Base-by-base conservation (phyloP, 129 eudicot genomes). In the Flaveria sonorensis region DNA sequence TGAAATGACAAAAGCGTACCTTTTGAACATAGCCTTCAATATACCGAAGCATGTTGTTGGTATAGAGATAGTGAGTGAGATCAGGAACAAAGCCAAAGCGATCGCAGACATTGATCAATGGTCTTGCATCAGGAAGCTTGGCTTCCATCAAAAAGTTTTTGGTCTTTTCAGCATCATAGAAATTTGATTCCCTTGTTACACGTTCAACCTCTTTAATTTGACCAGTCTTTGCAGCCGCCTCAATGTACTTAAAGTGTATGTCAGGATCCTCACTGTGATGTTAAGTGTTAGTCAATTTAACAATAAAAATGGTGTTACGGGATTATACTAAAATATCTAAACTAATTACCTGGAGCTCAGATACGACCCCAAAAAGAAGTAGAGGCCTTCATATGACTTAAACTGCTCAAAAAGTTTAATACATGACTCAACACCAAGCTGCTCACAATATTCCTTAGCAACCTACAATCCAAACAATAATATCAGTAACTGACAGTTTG, bases 21-120 rank as follows among this genome's bases (percentile, higher is more conserved):
- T 95, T 95, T 72, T 95, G 99, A 74, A 95, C 99, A 85, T 95
- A 95, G 74, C 99, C 99, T 89, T 95, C 99, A 46, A 95, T 95
- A 56, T 95, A 95, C 26, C 99, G 96, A 71, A 95, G 99, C 99
- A 95, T 95, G 92, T 95, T 95, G 87, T 75, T 91, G 40, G 91
- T 76, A 74, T 95, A 95, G 7, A 95, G 85, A 86, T 95, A 95
- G 81, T 95, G 99, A 32, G 99, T 95, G 76, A 95, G 91, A 85
- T 93, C 98, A 0, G 98, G 98, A 73, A 93, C 98, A 78, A 90
- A 93, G 71, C 97, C 97, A 78, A 90, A 92, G 61, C 99, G 96
- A 42, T 95, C 99, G 66, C 99, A 95, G 52, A 95, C 99, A 77
- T 95, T 95, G 76, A 95, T 95, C 60, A 95, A 84, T 2, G 99